These are phyloP conservation scores for Penicillium ucsense DNA, from an alignment of 495 filamentous ascomycete genomes.

Conservation along the genomic window DNA sequence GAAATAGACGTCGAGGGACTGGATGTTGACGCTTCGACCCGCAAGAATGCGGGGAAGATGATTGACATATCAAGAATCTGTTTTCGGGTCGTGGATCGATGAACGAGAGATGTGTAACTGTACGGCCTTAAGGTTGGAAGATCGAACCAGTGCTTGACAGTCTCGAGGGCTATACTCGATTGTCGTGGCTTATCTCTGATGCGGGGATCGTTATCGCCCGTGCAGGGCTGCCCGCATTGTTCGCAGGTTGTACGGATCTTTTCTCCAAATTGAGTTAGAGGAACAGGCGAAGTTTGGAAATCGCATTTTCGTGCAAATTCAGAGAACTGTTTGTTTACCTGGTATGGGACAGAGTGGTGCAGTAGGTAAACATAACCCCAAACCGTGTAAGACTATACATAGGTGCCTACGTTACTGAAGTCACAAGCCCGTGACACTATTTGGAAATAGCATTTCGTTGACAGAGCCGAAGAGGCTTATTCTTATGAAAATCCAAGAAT, in stretches of 20 bases:
- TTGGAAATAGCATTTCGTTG: no score
- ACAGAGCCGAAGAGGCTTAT: no score
- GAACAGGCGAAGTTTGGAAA: constrained; percentile 2
- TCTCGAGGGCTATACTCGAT: neutral
- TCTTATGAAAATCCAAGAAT: no score
- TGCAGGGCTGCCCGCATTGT: no score
- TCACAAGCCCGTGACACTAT: no score
- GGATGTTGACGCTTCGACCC: neutral
- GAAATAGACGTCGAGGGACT: neutral
- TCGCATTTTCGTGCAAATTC: neutral
- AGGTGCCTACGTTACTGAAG: no score
- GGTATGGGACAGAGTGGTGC: no score
- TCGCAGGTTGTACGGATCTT: constrained; percentile 6
- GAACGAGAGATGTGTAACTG: neutral
- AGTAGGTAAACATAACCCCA: no score
- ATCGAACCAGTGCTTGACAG: neutral
- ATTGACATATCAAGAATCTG: neutral
- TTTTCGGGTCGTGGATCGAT: constrained; percentile 14
- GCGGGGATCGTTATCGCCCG: constrained; percentile 14
- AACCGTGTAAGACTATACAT: no score
- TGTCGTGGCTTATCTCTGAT: constrained; percentile 5
- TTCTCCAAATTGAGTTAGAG: constrained; percentile 16
- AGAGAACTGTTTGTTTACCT: no score
- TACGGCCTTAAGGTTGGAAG: no score
- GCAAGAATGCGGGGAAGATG: neutral